Conservation (phyloP, 2,329 filamentous ascomycete species). For the Clathrospora elynae region DNA sequence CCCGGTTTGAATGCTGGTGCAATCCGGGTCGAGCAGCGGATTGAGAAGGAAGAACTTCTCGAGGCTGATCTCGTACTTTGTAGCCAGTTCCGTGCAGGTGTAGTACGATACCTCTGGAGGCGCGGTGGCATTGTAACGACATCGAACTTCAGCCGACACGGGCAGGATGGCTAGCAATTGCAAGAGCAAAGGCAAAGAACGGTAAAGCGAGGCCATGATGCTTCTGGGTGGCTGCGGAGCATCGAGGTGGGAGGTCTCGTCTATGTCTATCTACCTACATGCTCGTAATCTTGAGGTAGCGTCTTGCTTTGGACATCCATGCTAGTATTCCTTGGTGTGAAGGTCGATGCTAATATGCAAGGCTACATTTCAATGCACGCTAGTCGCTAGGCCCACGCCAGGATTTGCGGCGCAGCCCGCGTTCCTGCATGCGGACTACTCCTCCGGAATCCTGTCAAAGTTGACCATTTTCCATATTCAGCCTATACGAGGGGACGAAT, state of each 20-base stretch:
- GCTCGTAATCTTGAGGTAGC: conserved; percentile 1
- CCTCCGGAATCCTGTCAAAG: conserved; percentile 1
- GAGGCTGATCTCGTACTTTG: conserved; percentile 5
- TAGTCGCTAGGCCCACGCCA: conserved; percentile 1
- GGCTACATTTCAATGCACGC: conserved; percentile 1
- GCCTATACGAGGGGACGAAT: conserved; percentile 1
- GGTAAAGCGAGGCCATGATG: conserved; percentile 3
- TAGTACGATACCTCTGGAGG: conserved; percentile 7
- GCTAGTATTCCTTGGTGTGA: background rate
- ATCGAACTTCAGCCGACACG: conserved; percentile 5
- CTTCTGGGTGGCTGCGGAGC: conserved; percentile 1
- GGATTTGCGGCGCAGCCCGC: conserved; percentile 1
- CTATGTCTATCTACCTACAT: conserved; percentile 1
- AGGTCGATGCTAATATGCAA: conserved; percentile 1
- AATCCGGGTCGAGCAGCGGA: conserved; percentile 10
- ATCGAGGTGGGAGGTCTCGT: conserved; percentile 1
- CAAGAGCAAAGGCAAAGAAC: conserved; percentile 1
- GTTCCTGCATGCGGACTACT: conserved; percentile 1
- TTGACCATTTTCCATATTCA: background rate
- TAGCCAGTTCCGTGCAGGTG: conserved; percentile 8
- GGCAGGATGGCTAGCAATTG: conserved; percentile 1
- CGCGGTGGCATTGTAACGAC: conserved; percentile 2
- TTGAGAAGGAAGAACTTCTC: conserved; percentile 13
- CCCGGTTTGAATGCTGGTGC: conserved; percentile 8
- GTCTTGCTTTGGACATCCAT: conserved; percentile 1